A percentile compares a stretch with the other conserved stretches of the same genome.
Evolutionary conservation across 2,329 filamentous ascomycete species (phyloP).

Genomic region (Epicoccum sorghinum): DNA sequence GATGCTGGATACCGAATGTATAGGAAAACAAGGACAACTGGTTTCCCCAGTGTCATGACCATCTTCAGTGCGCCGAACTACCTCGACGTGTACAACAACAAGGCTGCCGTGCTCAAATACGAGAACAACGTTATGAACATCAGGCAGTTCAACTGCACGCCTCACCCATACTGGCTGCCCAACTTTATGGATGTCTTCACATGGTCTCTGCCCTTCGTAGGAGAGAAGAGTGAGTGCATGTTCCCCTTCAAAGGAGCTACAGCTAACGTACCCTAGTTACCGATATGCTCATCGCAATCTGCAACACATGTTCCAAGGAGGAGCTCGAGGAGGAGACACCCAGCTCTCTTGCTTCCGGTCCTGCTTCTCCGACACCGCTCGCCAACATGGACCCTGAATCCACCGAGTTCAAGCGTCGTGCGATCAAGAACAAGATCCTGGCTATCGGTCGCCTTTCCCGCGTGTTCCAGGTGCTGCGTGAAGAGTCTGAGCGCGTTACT

Average conservation of each 20-base stretch:
- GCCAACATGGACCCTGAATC: constrained; percentile 75
- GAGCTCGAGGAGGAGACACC: constrained; percentile 88
- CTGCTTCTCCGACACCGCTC: constrained; percentile 72
- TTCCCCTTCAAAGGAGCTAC: accelerated
- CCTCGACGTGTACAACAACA: constrained; percentile 99
- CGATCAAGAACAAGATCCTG: constrained; percentile 99
- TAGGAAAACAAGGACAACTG: constrained; percentile 95
- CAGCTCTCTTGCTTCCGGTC: constrained; percentile 72
- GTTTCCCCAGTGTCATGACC: constrained; percentile 99
- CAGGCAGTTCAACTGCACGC: constrained; percentile 98
- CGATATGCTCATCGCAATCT: constrained; percentile 97
- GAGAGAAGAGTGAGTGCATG: constrained; percentile 71
- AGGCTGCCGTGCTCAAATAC: constrained; percentile 97
- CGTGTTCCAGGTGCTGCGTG: constrained; percentile 96
- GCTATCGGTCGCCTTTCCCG: constrained; percentile 95
- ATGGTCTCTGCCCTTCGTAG: constrained; percentile 98
- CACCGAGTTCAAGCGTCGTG: constrained; percentile 90
- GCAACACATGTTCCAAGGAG: constrained; percentile 99
- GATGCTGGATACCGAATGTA: constrained; percentile 99
- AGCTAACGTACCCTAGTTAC: constrained; percentile 63
- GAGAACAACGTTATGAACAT: constrained; percentile 99
- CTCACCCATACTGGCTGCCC: constrained; percentile 98
- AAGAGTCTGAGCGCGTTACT: constrained; percentile 95
- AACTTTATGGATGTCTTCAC: constrained; percentile 99
- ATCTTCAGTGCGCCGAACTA: constrained; percentile 99